Evolutionary conservation across 352 stramenopile genomes (phyloP), one percentile per base, ranked within the genome.

Genomic region (Thraustochytrium striatum): DNA sequence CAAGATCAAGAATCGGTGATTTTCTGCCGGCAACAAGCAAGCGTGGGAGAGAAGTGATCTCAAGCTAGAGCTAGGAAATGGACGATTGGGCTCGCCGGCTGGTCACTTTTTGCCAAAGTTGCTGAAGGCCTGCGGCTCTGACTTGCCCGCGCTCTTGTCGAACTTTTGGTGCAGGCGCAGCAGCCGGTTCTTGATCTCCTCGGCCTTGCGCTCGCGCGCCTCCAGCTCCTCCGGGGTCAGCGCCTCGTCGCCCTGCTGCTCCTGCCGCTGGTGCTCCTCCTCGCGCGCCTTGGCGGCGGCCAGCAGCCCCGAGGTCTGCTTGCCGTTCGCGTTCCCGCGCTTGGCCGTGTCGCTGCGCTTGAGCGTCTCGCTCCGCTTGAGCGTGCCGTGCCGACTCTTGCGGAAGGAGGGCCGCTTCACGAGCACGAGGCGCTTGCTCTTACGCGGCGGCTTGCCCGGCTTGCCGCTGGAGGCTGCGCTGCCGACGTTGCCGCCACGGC

Each of bases 111-210:
- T n/a, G n/a, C 47, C 47, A 55, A 55, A 55, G 47, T 55, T 55
- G 47, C 25, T 25, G 47, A 55, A 55, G 25, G 16, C 16, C 47
- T 55, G 16, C 25, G 47, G 47, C 47, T 16, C 47, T 55, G 16
- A 21, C 16, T 55, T 25, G 47, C 25, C 47, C 47, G 47, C 38
- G 19, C 7, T 7, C n/a, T 69, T 41, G 25, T 72, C 52, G 52
- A 55, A 75, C 65, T 68, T 7, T 21, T 75, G 21, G 50, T 75
- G 68, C 21, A 75, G 65, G 28, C 65, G 21, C 13, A 75, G 52
- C 39, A 75, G 36, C 13, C 65, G 65, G n/a, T 30, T 28, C 39
- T 75, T 75, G 21, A 75, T 38, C 25, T 75, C 65, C 9, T 75
- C 65, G 3, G 65, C 65, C 52, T 75, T 75, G 3, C 50, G 65